These are phyloP conservation scores for Rhazya stricta DNA, from an alignment of 257 asterid genomes.

Conservation along the genomic window DNA sequence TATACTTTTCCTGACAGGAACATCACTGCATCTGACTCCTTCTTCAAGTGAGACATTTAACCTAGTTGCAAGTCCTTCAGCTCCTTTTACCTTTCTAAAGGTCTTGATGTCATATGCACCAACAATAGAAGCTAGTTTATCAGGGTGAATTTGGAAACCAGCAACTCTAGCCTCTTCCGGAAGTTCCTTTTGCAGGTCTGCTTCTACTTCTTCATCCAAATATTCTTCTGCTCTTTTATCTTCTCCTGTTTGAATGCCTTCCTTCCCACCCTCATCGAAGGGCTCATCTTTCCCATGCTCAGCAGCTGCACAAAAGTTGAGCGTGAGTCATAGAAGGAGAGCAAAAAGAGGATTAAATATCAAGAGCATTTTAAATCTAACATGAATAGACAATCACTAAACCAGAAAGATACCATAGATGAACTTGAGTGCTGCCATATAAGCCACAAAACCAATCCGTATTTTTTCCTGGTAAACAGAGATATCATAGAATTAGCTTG, in stretches of 20 bases:
- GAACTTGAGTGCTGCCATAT: conserved; percentile 81
- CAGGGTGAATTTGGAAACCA: conserved; percentile 74
- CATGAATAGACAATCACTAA: conserved; percentile 5
- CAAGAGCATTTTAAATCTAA: not conserved
- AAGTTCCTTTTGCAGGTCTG: conserved; percentile 45
- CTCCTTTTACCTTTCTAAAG: conserved; percentile 61
- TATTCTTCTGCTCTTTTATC: conserved; percentile 18
- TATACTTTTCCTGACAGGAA: conserved; percentile 52
- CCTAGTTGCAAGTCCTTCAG: conserved; percentile 66
- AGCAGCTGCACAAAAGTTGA: conserved; percentile 32
- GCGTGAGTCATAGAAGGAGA: conserved; percentile 17
- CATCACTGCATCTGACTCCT: conserved; percentile 65
- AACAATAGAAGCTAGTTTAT: conserved; percentile 77
- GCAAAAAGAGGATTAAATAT: conserved; percentile 1
- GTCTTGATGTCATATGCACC: conserved; percentile 74
- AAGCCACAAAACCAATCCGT: conserved; percentile 66
- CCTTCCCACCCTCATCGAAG: not conserved
- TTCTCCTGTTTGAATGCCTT: conserved; percentile 1
- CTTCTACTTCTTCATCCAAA: conserved; percentile 36
- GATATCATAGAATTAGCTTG: conserved; percentile 14
- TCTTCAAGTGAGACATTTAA: conserved; percentile 57
- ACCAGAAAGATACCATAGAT: conserved; percentile 53
- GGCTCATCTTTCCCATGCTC: conserved; percentile 25
- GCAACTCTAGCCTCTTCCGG: conserved; percentile 69
- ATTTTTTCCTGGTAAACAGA: conserved; percentile 59